Evolutionary conservation across 441 rosid species (phyloP).

Genomic region (Eruca vesicaria): DNA sequence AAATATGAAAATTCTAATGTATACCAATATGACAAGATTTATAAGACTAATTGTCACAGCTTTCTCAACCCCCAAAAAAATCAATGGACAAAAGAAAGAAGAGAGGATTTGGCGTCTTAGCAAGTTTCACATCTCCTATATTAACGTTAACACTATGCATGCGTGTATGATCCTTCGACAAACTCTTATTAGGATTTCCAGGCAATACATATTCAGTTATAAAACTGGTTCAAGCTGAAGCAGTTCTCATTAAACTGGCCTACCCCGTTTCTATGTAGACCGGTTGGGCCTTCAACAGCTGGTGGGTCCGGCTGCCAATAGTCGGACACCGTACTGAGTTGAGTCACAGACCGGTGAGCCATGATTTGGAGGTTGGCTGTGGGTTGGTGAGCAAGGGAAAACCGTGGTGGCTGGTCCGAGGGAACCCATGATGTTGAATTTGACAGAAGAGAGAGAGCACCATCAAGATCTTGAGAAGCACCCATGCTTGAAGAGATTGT

Average conservation of each 20-base stretch:
- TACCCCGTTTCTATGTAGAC: constrained; percentile 34
- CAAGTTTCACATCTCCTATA: constrained; percentile 8
- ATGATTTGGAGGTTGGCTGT: constrained; percentile 37
- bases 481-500: constrained; percentile 53
- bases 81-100: not conserved
- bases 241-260: constrained; percentile 40
- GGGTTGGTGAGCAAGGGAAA: constrained; percentile 43
- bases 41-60: not conserved
- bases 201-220: constrained; percentile 4
- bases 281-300: constrained; percentile 32
- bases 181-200: constrained; percentile 4
- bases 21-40: not conserved
- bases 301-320: constrained; percentile 54
- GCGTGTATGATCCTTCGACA: not conserved
- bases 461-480: constrained; percentile 58
- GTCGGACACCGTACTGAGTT: constrained; percentile 39
- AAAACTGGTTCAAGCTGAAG: constrained; percentile 28
- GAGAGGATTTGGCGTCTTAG: constrained; percentile 11
- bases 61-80: not conserved
- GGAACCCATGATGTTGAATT: constrained; percentile 52
- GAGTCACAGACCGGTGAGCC: constrained; percentile 34
- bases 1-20: not conserved
- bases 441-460: constrained; percentile 99
- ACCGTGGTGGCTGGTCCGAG: constrained; percentile 45
- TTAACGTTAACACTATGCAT: not conserved